Conservation (phyloP, 2,329 filamentous ascomycete species). For the Neofusicoccum sp. region DNA sequence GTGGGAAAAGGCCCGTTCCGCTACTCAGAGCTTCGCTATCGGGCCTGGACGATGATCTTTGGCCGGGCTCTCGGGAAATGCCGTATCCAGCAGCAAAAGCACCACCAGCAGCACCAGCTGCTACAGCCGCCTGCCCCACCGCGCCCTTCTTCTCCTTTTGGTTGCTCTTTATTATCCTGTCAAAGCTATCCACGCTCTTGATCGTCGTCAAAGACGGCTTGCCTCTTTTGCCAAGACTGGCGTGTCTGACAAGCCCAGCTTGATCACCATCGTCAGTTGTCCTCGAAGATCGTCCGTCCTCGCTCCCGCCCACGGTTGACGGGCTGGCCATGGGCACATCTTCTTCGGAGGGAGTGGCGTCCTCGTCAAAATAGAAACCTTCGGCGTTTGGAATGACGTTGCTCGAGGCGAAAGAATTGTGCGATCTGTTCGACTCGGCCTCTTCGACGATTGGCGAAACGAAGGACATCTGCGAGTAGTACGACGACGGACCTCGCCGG, state of each 20-base stretch:
- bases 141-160: conserved; percentile 24
- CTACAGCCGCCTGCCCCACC: conserved; percentile 20
- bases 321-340: conserved; percentile 37
- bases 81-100: conserved; percentile 31
- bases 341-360: conserved; percentile 39
- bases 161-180: conserved; percentile 25
- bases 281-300: conserved; percentile 33
- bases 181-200: conserved; percentile 45
- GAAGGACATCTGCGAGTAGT: conserved; percentile 51
- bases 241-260: conserved; percentile 48
- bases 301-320: conserved; percentile 3
- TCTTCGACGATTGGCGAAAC: conserved; percentile 55
- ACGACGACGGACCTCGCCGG: conserved; percentile 50
- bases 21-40: conserved; percentile 33
- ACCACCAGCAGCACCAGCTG: conserved; percentile 22
- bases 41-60: conserved; percentile 26
- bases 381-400: conserved; percentile 50
- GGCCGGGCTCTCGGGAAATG: conserved; percentile 8
- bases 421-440: conserved; percentile 45
- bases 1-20: conserved; percentile 38
- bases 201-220: conserved; percentile 53
- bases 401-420: conserved; percentile 51
- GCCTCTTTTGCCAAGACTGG: conserved; percentile 51
- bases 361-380: conserved; percentile 44
- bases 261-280: conserved; percentile 38